Percentiles rank a stretch among this genome's conserved stretches.
phyloP scores from a whole-genome alignment of 2,329 filamentous ascomycete species.

The Magnaporthiopsis rhizophila region DNA sequence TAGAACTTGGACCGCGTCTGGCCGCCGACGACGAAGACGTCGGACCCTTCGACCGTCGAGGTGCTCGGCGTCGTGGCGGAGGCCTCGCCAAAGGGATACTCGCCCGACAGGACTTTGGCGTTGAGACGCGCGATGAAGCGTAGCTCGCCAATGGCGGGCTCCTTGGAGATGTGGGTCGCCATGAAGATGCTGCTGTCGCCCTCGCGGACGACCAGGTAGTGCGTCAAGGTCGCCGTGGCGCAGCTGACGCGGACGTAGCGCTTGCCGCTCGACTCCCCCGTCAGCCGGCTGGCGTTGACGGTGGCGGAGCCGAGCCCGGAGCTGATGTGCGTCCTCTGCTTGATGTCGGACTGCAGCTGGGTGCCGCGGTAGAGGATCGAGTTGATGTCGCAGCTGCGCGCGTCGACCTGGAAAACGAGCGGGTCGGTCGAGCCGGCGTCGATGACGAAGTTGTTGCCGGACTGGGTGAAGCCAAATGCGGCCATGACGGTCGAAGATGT shows the following conservation, averaged over 20 bases:
- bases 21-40: constrained; percentile 51
- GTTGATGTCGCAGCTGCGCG: constrained; percentile 53
- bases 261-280: constrained; percentile 3
- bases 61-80: constrained; percentile 45
- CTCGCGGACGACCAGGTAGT: constrained; percentile 53
- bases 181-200: constrained; percentile 54
- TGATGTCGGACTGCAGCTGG: constrained; percentile 47
- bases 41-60: constrained; percentile 48
- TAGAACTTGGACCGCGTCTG: constrained; percentile 65
- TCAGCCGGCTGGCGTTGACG: constrained; percentile 29
- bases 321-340: constrained; percentile 44
- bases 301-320: constrained; percentile 52
- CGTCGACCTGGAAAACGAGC: constrained; percentile 41
- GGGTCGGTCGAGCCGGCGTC: constrained; percentile 40
- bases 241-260: constrained; percentile 55
- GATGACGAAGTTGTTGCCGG: constrained; percentile 33
- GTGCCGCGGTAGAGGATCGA: constrained; percentile 52
- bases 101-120: constrained; percentile 37
- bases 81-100: constrained; percentile 44
- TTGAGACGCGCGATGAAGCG: constrained; percentile 57
- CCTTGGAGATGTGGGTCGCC: constrained; percentile 52
- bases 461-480: constrained; percentile 34
- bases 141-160: constrained; percentile 50
- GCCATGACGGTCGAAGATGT: constrained; percentile 19
- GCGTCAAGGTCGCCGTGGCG: constrained; percentile 50